A percentile compares a stretch with the other conserved stretches of the same genome.
phyloP scores from a whole-genome alignment of 2,329 filamentous ascomycete species.

The Colletotrichum sp. region DNA sequence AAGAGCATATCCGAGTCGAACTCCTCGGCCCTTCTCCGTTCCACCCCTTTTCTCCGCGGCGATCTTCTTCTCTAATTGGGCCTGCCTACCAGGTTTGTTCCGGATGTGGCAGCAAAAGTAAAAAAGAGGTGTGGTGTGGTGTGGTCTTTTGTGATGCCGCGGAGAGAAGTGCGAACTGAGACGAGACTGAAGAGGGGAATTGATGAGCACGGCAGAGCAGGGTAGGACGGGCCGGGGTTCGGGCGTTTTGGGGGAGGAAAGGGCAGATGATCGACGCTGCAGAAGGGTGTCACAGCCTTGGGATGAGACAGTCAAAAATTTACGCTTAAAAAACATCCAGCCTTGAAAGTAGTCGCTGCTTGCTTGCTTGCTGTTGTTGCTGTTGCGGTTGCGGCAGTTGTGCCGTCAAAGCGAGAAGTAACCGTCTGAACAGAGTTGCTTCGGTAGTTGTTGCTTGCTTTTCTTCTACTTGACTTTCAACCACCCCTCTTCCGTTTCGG shows the following conservation, averaged over 20 bases:
- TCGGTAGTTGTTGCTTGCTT: background rate
- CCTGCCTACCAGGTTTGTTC: background rate
- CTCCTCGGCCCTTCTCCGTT: background rate
- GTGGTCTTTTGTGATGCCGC: background rate
- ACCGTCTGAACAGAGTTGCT: background rate
- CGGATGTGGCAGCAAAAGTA: background rate
- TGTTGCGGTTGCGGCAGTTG: background rate
- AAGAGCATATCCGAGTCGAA: background rate
- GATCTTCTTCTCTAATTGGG: background rate
- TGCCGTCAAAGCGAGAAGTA: background rate
- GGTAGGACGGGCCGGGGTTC: background rate
- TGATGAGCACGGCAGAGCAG: background rate
- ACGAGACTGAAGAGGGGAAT: background rate
- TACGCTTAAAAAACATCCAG: constrained; percentile 15
- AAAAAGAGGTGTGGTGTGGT: background rate
- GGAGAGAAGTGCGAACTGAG: background rate
- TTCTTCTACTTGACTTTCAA: background rate
- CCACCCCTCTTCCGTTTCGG: background rate
- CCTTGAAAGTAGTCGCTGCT: background rate
- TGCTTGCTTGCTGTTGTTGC: background rate
- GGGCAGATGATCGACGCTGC: constrained; percentile 13
- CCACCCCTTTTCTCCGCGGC: background rate
- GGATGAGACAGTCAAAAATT: constrained; percentile 11
- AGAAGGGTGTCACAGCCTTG: constrained; percentile 8
- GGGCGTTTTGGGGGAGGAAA: background rate